Base-by-base conservation (phyloP, 2,329 filamentous ascomycete species). In the Hansfordia pulvinata region DNA sequence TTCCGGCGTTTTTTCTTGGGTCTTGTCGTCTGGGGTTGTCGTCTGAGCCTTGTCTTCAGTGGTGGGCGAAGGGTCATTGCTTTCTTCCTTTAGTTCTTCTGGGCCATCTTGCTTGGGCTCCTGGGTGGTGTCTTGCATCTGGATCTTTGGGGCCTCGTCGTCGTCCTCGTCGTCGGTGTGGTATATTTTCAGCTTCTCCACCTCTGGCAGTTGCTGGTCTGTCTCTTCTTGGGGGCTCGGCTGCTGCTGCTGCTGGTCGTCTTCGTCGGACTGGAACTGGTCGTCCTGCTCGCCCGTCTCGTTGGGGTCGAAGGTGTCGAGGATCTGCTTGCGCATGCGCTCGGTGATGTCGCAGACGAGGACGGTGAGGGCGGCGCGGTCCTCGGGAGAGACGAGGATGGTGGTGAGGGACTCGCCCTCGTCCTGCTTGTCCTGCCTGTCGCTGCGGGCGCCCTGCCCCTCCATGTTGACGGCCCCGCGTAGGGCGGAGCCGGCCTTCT, bases 401-500 rank as follows among this genome's bases (percentile, higher is more conserved):
- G 37, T 39, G 15, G 26, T 30, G 18, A 39, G 35, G 17, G 37
- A 39, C 25, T 39, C 30, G n/a, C 31, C 33, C 17, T 35, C 18
- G 14, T 27, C 17, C 8, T 27, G 25, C 25, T 24, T n/a, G n/a
- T n/a, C n/a, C n/a, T n/a, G n/a, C n/a, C n/a, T n/a, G n/a, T n/a
- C n/a, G n/a, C n/a, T n/a, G n/a, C n/a, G n/a, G n/a, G n/a, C n/a
- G n/a, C n/a, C n/a, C n/a, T n/a, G n/a, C n/a, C n/a, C n/a, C n/a
- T n/a, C n/a, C n/a, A n/a, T n/a, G n/a, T n/a, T n/a, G n/a, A n/a
- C n/a, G n/a, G n/a, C n/a, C n/a, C n/a, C n/a, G n/a, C n/a, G n/a
- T n/a, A n/a, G n/a, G n/a, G n/a, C n/a, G n/a, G n/a, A n/a, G n/a
- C n/a, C n/a, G n/a, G n/a, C n/a, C n/a, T n/a, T n/a, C n/a, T n/a